Conservation (phyloP, 495 filamentous ascomycete species). For the Xylaria flabelliformis region DNA sequence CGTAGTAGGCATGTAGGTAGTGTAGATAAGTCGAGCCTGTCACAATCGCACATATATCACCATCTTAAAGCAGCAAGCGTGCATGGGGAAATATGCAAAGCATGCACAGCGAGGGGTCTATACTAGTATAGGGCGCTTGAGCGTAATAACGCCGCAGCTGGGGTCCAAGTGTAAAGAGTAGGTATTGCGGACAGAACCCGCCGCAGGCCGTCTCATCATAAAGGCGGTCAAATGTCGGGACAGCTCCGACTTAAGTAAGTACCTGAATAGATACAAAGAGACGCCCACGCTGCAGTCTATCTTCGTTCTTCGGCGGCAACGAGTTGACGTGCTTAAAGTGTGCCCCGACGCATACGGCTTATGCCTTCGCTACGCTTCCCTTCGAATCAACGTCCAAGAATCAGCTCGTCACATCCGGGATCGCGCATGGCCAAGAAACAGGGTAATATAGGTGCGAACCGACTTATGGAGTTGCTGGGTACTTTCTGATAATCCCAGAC, state of each 20-base stretch:
- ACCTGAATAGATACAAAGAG: neutral
- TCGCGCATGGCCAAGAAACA: conserved; percentile 45
- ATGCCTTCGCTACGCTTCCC: conserved; percentile 26
- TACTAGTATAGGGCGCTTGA: neutral
- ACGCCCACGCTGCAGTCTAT: conserved; percentile 1
- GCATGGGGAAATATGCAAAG: conserved; percentile 22
- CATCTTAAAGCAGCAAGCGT: conserved; percentile 23
- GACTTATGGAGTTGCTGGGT: conserved; percentile 27
- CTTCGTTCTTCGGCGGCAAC: conserved; percentile 24
- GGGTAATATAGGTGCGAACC: conserved; percentile 23
- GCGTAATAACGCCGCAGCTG: conserved; percentile 18
- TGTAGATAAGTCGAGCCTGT: conserved; percentile 22
- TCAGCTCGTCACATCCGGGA: conserved; percentile 45
- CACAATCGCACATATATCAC: conserved; percentile 2
- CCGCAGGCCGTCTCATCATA: conserved; percentile 3
- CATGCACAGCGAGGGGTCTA: neutral
- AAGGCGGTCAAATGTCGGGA: conserved; percentile 23
- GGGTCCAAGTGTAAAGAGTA: conserved; percentile 6
- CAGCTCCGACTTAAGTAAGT: conserved; percentile 4
- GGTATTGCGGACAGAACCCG: conserved; percentile 1
- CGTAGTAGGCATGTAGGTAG: conserved; percentile 11
- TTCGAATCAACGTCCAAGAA: conserved; percentile 42
- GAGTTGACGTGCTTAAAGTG: conserved; percentile 26
- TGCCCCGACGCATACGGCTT: conserved; percentile 25
- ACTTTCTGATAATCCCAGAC: conserved; percentile 1